Conservation (phyloP, 169 alveolate species). For the Perkinsus olseni region DNA sequence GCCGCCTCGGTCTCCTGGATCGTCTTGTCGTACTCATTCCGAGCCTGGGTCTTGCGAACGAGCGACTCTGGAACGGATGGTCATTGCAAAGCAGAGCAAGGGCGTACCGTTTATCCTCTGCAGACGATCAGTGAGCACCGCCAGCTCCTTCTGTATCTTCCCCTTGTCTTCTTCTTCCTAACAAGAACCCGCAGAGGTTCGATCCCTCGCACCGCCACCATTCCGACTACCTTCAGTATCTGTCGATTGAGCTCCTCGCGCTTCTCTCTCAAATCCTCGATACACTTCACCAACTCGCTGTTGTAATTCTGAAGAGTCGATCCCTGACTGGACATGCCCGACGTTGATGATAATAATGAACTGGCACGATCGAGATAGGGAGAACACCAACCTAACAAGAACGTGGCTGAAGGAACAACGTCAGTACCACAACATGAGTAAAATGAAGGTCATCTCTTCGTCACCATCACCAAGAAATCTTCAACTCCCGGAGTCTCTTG, state of each 20-base stretch:
- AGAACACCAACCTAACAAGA: neutral
- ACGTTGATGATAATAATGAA: neutral
- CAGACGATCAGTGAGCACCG: conserved; percentile 55
- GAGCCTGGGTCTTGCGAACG: conserved; percentile 67
- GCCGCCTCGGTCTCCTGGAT: conserved; percentile 76
- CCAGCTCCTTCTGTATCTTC: conserved; percentile 64
- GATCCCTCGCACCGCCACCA: neutral
- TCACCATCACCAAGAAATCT: neutral
- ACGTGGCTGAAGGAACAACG: too few species aligned
- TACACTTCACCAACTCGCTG: conserved; percentile 72
- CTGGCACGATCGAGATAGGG: neutral
- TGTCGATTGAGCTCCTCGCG: conserved; percentile 72
- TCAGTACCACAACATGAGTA: too few species aligned
- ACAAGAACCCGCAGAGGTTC: neutral
- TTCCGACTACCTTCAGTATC: conserved; percentile 47
- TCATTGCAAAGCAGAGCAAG: neutral
- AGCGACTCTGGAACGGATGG: conserved; percentile 47
- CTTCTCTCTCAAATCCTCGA: conserved; percentile 75
- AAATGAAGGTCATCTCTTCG: neutral
- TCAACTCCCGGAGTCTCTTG: neutral
- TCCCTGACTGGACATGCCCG: conserved; percentile 36
- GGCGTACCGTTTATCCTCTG: conserved; percentile 51
- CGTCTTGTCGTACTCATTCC: conserved; percentile 82
- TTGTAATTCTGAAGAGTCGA: conserved; percentile 65
- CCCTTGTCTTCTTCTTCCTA: conserved; percentile 70